Base-by-base conservation (phyloP, 768 basidiomycete genomes). In the Boletus barrowsii region DNA sequence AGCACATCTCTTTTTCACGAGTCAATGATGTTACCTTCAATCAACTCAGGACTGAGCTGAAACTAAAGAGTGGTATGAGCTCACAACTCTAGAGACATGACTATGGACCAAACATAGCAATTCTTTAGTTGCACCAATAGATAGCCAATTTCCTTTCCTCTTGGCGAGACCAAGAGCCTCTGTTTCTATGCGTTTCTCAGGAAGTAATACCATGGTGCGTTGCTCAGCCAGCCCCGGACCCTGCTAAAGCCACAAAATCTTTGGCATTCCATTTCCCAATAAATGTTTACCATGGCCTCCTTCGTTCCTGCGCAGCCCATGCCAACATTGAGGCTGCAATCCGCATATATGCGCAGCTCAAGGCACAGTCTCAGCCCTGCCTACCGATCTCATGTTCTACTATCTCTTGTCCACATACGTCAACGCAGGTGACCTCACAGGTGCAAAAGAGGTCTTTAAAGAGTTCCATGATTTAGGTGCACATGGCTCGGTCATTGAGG, bases 321-420 rank as follows among this genome's bases (percentile, higher is more conserved):
- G 74, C 73, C 5, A 77, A 84, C 42, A 71, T 86, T 29, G 75
- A 84, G 22, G 77, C 78, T 10, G 88, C 89, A 13, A 74, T 88
- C 42, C 78, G 78, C 43, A 68, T 94, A 42, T 91, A 83, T 63
- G 76, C 79, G 0, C 82, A 87, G 40, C 63, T 88, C 22, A 85
- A 89, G 67, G 64, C 70, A 14, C 74, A 49, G 4, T 17, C 54
- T 44, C 65, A 55, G 33, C 67, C 55, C 55, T 30, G 60, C 79
- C 67, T 42, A 59, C 58, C 22, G 75, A 65, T 6, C 59, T 61
- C 7, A 69, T 75, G 8, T 92, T 82, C 68, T 71, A 72, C 37
- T 72, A 79, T 53, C 76, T 93, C 60, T 74, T 93, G 32, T 73
- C 76, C 42, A 78, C 79, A 1, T 89, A 86, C 66, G 73, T 77